Conservation (phyloP, 169 alveolate genomes). For the Cryptosporidium tyzzeri region DNA sequence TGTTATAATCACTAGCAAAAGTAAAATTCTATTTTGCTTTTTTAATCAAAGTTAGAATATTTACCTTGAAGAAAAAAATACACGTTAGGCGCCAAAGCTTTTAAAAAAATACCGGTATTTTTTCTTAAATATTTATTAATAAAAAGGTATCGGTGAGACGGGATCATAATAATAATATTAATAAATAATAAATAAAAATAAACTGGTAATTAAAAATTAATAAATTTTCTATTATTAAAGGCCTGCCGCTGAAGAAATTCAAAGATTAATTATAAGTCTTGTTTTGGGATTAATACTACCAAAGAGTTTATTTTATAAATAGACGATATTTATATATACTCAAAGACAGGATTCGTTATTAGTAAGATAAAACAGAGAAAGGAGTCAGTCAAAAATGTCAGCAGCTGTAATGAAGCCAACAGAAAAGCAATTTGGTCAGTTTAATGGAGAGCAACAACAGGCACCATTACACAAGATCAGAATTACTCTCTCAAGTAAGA, state of each 20-base stretch:
- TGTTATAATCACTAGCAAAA: not conserved
- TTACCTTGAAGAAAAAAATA: not conserved
- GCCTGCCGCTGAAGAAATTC: not conserved
- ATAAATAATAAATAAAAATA: not conserved
- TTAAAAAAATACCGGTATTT: constrained; percentile 2
- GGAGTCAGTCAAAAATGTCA: constrained; percentile 53
- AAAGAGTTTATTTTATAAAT: constrained; percentile 17
- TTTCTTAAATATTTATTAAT: not conserved
- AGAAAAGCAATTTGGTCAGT: constrained; percentile 73
- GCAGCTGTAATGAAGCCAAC: constrained; percentile 70
- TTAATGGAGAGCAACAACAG: constrained; percentile 88
- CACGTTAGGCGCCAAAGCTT: constrained; percentile 1
- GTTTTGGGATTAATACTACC: constrained; percentile 16
- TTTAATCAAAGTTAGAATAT: not conserved
- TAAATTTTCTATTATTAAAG: not conserved
- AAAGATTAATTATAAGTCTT: constrained; percentile 34
- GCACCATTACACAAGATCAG: constrained; percentile 91
- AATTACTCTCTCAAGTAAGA: constrained; percentile 92
- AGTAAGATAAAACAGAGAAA: constrained; percentile 1
- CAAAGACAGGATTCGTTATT: not conserved
- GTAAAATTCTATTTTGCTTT: not conserved
- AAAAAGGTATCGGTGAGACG: constrained; percentile 52
- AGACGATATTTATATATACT: not conserved
- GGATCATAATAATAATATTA: constrained; percentile 44
- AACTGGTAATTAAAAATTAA: constrained; percentile 5